These are phyloP conservation scores for Spiromyces aspiralis DNA, from an alignment of 371 early-diverging fungal genomes.

Conservation along the genomic window DNA sequence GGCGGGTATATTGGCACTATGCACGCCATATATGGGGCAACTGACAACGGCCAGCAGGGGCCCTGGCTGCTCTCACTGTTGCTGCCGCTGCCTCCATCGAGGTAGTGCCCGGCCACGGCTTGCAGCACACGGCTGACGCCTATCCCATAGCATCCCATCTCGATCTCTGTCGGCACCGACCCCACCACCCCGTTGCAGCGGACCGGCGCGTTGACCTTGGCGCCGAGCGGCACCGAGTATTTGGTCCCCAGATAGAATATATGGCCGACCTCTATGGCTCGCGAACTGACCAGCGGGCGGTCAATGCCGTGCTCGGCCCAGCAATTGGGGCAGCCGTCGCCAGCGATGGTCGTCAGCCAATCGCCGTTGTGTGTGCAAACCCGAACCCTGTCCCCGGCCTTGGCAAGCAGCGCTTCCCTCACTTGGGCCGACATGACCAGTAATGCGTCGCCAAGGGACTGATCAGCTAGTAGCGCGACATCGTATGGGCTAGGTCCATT, in stretches of 20 bases:
- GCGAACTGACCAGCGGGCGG: conserved; percentile 24
- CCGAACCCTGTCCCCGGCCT: no score
- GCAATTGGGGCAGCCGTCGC: conserved; percentile 53
- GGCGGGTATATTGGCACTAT: conserved; percentile 30
- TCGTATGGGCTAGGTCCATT: no score
- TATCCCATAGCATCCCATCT: conserved; percentile 90
- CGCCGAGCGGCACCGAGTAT: conserved; percentile 53
- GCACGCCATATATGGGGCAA: conserved; percentile 57
- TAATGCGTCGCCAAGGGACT: no score
- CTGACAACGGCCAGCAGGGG: conserved; percentile 53
- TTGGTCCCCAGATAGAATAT: conserved; percentile 80
- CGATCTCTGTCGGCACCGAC: conserved; percentile 36
- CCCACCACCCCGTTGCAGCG: no score
- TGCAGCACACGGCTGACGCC: conserved; percentile 68
- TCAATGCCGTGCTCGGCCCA: no score
- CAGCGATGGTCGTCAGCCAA: conserved; percentile 34
- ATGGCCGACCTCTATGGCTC: conserved; percentile 81
- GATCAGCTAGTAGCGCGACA: no score
- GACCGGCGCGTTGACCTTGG: conserved; percentile 26
- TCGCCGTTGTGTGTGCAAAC: no score
- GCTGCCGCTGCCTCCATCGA: no score
- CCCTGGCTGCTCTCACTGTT: conserved; percentile 47
- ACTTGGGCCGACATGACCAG: no score
- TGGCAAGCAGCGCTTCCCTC: no score
- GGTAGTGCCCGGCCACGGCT: conserved; percentile 52